These are phyloP conservation scores for Lodderomyces orthopsilosis DNA, from an alignment of 1,139 yeast genomes.

Conservation along the genomic window DNA sequence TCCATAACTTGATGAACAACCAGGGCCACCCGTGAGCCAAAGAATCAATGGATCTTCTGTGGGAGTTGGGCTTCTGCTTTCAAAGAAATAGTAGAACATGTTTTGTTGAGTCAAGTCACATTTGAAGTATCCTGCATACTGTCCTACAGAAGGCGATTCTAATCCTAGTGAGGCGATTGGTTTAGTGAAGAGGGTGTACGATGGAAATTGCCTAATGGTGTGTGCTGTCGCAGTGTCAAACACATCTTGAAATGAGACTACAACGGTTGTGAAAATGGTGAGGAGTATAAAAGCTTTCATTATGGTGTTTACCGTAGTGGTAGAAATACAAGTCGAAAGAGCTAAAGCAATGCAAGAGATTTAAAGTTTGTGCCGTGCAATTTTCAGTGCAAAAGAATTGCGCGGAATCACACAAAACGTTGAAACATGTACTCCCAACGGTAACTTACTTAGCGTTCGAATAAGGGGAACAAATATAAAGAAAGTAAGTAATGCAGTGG, in stretches of 20 bases:
- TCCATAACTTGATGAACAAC: slow-evolving; percentile 45
- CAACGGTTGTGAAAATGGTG: not conserved
- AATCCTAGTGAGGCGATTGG: slow-evolving; percentile 3
- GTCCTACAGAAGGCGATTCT: slow-evolving; percentile 48
- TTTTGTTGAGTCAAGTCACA: slow-evolving; percentile 80
- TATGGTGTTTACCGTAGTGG: not conserved
- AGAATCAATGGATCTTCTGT: slow-evolving; percentile 41
- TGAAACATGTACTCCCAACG: too few species aligned
- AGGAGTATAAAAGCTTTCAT: not conserved
- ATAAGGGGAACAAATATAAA: too few species aligned
- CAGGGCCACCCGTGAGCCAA: slow-evolving; percentile 50
- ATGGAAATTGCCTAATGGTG: not conserved
- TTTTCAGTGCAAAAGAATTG: not conserved
- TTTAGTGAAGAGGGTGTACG: slow-evolving; percentile 1
- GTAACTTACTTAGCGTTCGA: too few species aligned
- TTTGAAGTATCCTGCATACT: slow-evolving; percentile 84
- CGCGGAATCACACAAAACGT: too few species aligned
- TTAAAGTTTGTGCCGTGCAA: not conserved
- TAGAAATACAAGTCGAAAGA: too few species aligned
- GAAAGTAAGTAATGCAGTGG: too few species aligned
- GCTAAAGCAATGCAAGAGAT: not conserved
- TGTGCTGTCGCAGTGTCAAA: not conserved
- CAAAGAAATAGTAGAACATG: slow-evolving; percentile 46
- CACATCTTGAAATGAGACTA: not conserved
- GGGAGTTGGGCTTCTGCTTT: slow-evolving; percentile 46